Conservation (phyloP, 306 rosid genomes). For the Vigna nakashimae region DNA sequence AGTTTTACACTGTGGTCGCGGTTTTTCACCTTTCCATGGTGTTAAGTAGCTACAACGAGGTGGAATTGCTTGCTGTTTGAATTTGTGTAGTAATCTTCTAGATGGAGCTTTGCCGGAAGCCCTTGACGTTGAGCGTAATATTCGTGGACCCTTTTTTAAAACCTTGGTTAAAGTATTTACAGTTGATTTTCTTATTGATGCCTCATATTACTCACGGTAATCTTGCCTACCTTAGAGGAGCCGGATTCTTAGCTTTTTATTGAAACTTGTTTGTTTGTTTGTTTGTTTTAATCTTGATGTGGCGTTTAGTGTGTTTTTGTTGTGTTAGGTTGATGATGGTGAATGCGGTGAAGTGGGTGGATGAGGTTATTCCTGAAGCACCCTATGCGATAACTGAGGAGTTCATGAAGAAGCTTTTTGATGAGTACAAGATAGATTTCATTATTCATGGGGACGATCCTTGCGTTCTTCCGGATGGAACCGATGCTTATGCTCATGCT, state of each 20-base stretch:
- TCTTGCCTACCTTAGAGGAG: not conserved
- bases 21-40: not conserved
- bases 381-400: slow-evolving; percentile 96
- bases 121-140: not conserved
- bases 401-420: slow-evolving; percentile 88
- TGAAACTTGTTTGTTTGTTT: not conserved
- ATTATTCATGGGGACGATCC: slow-evolving; percentile 99
- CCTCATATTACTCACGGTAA: not conserved
- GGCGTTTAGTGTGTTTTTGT: slow-evolving; percentile 17
- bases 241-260: not conserved
- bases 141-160: not conserved
- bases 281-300: slow-evolving; percentile 14
- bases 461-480: slow-evolving; percentile 97
- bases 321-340: slow-evolving; percentile 60
- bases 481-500: slow-evolving; percentile 95
- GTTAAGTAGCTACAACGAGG: not conserved
- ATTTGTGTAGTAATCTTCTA: no score
- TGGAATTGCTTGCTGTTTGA: not conserved
- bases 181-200: not conserved
- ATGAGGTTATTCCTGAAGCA: slow-evolving; percentile 92
- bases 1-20: not conserved
- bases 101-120: not conserved
- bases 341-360: slow-evolving; percentile 98
- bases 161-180: not conserved
- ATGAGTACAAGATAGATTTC: slow-evolving; percentile 86